Percentiles rank a stretch among this genome's conserved stretches.
Evolutionary conservation across 768 basidiomycete species (phyloP).

Genomic region (Leccinum ochraceum): DNA sequence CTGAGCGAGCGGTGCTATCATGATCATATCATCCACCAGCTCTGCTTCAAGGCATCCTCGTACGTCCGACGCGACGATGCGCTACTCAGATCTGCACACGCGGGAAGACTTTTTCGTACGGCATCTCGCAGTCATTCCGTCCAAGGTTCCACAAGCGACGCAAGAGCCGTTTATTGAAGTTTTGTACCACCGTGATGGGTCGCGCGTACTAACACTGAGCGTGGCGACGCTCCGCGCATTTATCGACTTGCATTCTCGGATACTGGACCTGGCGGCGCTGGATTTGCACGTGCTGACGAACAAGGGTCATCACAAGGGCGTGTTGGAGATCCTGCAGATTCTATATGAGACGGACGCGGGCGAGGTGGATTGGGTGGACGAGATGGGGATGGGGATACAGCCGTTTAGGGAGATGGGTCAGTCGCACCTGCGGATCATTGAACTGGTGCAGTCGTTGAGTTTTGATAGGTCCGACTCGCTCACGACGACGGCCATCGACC

Average conservation of each 20-base stretch:
- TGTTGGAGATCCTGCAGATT: constrained; percentile 74
- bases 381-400: constrained; percentile 39
- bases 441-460: constrained; percentile 82
- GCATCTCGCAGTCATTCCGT: constrained; percentile 78
- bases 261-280: constrained; percentile 83
- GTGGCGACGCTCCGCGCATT: constrained; percentile 70
- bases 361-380: constrained; percentile 41
- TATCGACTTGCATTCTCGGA: constrained; percentile 79
- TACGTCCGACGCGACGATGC: constrained; percentile 78
- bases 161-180: constrained; percentile 56
- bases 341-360: constrained; percentile 69
- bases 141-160: constrained; percentile 52
- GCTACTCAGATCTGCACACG: constrained; percentile 70
- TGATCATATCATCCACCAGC: constrained; percentile 74
- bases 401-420: constrained; percentile 76
- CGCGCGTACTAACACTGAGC: constrained; percentile 59
- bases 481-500: constrained; percentile 52
- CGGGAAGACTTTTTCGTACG: constrained; percentile 87
- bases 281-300: constrained; percentile 86
- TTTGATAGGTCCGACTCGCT: constrained; percentile 88
- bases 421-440: constrained; percentile 82
- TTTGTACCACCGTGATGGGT: constrained; percentile 64
- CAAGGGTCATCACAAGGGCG: constrained; percentile 72
- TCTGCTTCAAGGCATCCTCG: constrained; percentile 75
- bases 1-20: constrained; percentile 77